Percentiles rank a stretch among this genome's conserved stretches.
Conservation (phyloP, 345 rosid genomes). For the Limnanthes douglasii region DNA sequence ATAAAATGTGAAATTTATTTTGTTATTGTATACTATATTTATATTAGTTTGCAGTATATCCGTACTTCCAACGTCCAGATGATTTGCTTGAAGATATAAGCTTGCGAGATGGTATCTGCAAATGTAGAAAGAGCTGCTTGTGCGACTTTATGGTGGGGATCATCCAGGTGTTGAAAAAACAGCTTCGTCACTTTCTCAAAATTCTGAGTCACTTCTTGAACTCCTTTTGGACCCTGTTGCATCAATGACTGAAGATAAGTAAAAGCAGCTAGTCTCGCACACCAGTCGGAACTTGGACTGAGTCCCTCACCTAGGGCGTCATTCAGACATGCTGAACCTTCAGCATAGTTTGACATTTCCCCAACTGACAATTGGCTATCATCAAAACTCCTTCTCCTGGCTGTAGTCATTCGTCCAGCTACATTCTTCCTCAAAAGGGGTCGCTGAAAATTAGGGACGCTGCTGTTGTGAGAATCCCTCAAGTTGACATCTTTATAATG, state of each 20-base stretch:
- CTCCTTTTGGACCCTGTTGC: conserved; percentile 89
- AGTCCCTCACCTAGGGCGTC: conserved; percentile 92
- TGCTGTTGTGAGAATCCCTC: conserved; percentile 58
- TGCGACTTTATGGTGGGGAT: conserved; percentile 99
- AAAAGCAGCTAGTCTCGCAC: conserved; percentile 92
- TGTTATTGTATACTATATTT: no score
- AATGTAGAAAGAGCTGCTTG: conserved; percentile 97
- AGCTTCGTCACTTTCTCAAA: conserved; percentile 98
- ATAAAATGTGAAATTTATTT: no score
- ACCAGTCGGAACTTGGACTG: conserved; percentile 89
- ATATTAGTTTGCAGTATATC: no score
- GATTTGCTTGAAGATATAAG: no score
- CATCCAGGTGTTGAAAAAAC: conserved; percentile 94
- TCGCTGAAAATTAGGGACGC: conserved; percentile 92
- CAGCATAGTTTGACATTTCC: conserved; percentile 59
- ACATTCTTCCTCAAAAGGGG: conserved; percentile 83
- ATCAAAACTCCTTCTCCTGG: conserved; percentile 89
- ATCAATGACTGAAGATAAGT: conserved; percentile 70
- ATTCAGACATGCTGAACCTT: conserved; percentile 71
- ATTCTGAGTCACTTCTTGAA: conserved; percentile 85
- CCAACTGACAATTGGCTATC: conserved; percentile 74
- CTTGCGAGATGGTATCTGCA: conserved; percentile 89
- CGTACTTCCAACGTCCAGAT: no score
- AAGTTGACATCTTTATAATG: conserved; percentile 42
- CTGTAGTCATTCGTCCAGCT: conserved; percentile 68